Evolutionary conservation across 768 basidiomycete genomes (phyloP).

Genomic region (Trametes gibbosa): DNA sequence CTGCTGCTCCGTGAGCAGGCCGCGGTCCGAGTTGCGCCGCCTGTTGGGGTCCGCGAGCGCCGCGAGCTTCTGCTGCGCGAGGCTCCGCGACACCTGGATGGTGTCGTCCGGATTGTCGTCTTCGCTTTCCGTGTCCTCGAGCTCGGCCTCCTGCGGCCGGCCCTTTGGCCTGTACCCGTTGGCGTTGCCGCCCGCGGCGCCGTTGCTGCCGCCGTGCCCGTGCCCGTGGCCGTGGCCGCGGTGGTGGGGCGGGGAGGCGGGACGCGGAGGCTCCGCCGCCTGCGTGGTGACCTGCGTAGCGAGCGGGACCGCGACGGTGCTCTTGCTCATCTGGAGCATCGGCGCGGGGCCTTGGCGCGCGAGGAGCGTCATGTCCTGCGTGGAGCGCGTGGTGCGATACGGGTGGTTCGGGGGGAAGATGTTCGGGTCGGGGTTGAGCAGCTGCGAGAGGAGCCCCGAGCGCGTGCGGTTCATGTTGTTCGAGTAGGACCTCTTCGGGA

Average conservation of each 20-base stretch:
- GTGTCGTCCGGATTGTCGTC: conserved; percentile 48
- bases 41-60: conserved; percentile 45
- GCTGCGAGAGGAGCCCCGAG: conserved; percentile 60
- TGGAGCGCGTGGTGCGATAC: conserved; percentile 50
- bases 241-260: too few relatives aligned
- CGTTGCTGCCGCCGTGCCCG: too few relatives aligned
- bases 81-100: conserved; percentile 60
- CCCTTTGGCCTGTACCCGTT: conserved; percentile 62
- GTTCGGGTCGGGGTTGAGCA: conserved; percentile 70
- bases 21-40: conserved; percentile 39
- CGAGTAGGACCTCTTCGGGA: conserved; percentile 63
- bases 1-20: conserved; percentile 18
- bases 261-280: conserved; percentile 23
- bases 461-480: conserved; percentile 47
- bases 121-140: conserved; percentile 57
- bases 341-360: conserved; percentile 18
- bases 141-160: conserved; percentile 59
- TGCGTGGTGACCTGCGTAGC: conserved; percentile 47
- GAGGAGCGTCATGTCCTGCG: conserved; percentile 44
- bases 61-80: conserved; percentile 66
- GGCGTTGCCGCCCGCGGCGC: conserved; percentile 16
- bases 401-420: conserved; percentile 60
- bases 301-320: conserved; percentile 57
- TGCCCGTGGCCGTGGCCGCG: too few relatives aligned
- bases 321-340: conserved; percentile 49